Evolutionary conservation across 805 yeast genomes (phyloP).

Genomic region (Metschnikowia lunata): DNA sequence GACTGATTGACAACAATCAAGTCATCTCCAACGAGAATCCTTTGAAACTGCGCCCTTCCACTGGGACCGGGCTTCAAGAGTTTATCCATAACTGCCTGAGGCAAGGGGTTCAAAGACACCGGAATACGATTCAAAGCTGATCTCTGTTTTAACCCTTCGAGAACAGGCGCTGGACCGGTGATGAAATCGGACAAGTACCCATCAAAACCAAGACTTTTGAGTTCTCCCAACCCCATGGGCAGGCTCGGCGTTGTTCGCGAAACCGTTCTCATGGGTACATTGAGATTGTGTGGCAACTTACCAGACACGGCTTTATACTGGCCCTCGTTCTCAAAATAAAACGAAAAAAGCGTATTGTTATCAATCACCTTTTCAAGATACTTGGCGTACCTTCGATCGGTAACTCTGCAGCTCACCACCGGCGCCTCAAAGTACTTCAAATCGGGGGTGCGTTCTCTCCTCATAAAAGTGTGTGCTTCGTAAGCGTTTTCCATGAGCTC

Average conservation of each 20-base stretch:
- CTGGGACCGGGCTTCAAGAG: slow-evolving; percentile 29
- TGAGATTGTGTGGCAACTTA: slow-evolving; percentile 32
- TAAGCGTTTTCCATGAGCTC: slow-evolving; percentile 40
- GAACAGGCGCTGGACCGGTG: slow-evolving; percentile 66
- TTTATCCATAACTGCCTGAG: slow-evolving; percentile 32
- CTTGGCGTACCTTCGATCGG: slow-evolving; percentile 45
- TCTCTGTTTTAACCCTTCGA: slow-evolving; percentile 63
- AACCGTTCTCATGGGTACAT: slow-evolving; percentile 55
- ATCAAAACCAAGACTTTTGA: slow-evolving; percentile 63
- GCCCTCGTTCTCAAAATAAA: slow-evolving; percentile 53
- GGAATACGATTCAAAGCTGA: slow-evolving; percentile 55
- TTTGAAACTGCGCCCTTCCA: slow-evolving; percentile 46
- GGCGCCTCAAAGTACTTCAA: slow-evolving; percentile 72
- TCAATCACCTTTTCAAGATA: slow-evolving; percentile 57
- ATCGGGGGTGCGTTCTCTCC: slow-evolving; percentile 29
- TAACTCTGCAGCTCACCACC: slow-evolving; percentile 54
- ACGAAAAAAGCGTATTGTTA: slow-evolving; percentile 49
- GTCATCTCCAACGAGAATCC: slow-evolving; percentile 57
- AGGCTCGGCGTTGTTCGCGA: slow-evolving; percentile 12
- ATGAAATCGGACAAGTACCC: slow-evolving; percentile 72
- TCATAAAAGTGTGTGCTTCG: slow-evolving; percentile 33
- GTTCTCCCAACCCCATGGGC: slow-evolving; percentile 23
- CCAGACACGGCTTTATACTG: slow-evolving; percentile 46
- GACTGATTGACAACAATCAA: slow-evolving; percentile 53
- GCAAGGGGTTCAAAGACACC: slow-evolving; percentile 41